A percentile compares a stretch with the other conserved stretches of the same genome.
These are phyloP conservation scores for Fistulina hepatica DNA, from an alignment of 1,284 basidiomycete genomes.

Conservation along the genomic window DNA sequence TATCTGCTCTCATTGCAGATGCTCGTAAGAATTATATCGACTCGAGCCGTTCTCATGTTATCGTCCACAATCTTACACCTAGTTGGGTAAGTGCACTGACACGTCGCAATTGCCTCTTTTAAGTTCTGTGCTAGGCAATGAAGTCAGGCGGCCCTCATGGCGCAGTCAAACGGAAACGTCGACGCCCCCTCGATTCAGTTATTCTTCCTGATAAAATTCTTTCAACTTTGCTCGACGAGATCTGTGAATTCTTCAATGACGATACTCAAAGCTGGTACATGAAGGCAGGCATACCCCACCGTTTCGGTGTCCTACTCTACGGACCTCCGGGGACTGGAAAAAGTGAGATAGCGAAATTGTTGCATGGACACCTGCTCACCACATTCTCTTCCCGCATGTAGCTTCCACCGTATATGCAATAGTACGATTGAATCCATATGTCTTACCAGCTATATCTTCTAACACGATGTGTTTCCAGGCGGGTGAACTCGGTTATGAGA, in stretches of 20 bases:
- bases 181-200: constrained; percentile 40
- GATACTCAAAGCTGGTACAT: constrained; percentile 39
- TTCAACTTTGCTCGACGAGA: constrained; percentile 38
- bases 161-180: constrained; percentile 35
- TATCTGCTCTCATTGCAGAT: constrained; percentile 36
- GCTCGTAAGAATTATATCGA: constrained; percentile 33
- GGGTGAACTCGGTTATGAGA: constrained; percentile 46
- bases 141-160: constrained; percentile 28
- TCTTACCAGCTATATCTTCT: too few relatives aligned
- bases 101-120: too few relatives aligned
- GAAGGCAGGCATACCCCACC: constrained; percentile 43
- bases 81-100: constrained; percentile 25
- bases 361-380: neutral
- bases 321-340: constrained; percentile 47
- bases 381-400: constrained; percentile 13
- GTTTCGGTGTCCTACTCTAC: constrained; percentile 42
- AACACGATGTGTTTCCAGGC: too few relatives aligned
- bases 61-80: constrained; percentile 30
- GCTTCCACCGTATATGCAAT: constrained; percentile 50
- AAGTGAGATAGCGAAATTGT: constrained; percentile 24
- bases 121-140: constrained; percentile 24
- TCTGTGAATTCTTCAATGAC: constrained; percentile 35
- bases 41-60: constrained; percentile 33
- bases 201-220: constrained; percentile 36
- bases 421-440: too few relatives aligned